phyloP scores from a whole-genome alignment of 768 basidiomycete genomes.

The Coprinopsis strossmayeri region DNA sequence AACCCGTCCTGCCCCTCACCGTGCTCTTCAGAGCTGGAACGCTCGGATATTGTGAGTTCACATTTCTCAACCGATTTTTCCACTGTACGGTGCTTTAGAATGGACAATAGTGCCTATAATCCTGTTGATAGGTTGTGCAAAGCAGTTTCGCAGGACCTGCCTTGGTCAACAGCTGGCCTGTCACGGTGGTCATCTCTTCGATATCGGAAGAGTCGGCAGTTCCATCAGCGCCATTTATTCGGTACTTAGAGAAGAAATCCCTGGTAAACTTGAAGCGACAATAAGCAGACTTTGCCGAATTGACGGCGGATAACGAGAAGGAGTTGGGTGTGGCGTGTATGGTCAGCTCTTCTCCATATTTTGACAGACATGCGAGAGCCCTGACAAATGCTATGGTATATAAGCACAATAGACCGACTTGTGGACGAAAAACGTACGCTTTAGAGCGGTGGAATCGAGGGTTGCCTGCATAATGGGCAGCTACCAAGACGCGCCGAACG shows the following conservation, averaged over 20 bases:
- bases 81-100: slow-evolving; percentile 65
- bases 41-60: slow-evolving; percentile 64
- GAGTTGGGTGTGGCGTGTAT: slow-evolving; percentile 57
- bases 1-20: slow-evolving; percentile 51
- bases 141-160: no score
- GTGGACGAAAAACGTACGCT: slow-evolving; percentile 26
- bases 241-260: slow-evolving; percentile 67
- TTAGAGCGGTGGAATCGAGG: slow-evolving; percentile 50
- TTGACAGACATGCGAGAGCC: slow-evolving; percentile 69
- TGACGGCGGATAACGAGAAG: slow-evolving; percentile 65
- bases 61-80: slow-evolving; percentile 77
- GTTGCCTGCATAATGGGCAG: slow-evolving; percentile 54
- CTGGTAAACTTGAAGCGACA: slow-evolving; percentile 67
- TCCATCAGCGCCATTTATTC: slow-evolving; percentile 23
- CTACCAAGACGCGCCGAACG: background rate
- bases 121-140: background rate
- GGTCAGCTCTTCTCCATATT: slow-evolving; percentile 76
- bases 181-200: slow-evolving; percentile 36
- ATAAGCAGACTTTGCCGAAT: slow-evolving; percentile 77
- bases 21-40: slow-evolving; percentile 22
- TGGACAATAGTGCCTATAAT: slow-evolving; percentile 58
- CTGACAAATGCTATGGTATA: slow-evolving; percentile 57
- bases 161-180: slow-evolving; percentile 67
- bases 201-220: slow-evolving; percentile 20
- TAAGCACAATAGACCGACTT: slow-evolving; percentile 2